phyloP scores from a whole-genome alignment of 2,329 filamentous ascomycete species.

The Macrophomina tecta region DNA sequence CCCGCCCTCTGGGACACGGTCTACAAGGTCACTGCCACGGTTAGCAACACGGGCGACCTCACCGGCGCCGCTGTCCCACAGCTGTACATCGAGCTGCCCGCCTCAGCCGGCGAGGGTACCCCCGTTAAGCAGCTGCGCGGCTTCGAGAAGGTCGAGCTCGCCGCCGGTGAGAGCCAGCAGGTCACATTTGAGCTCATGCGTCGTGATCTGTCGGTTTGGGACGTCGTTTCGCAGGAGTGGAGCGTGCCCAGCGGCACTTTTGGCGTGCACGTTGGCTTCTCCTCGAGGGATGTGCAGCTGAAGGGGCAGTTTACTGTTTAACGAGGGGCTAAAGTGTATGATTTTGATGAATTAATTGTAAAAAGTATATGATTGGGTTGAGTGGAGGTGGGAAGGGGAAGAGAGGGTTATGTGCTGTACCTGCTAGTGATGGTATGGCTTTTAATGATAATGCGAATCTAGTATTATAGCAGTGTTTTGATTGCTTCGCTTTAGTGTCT shows the following conservation, averaged over 20 bases:
- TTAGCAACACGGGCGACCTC: conserved; percentile 59
- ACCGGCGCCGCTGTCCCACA: conserved; percentile 60
- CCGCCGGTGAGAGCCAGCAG: conserved; percentile 47
- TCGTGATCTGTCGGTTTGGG: conserved; percentile 59
- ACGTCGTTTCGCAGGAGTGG: conserved; percentile 52
- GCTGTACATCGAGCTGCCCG: conserved; percentile 60
- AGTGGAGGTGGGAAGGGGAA: background rate
- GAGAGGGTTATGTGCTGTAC: background rate
- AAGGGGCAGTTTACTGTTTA: conserved; percentile 10
- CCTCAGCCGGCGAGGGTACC: conserved; percentile 46
- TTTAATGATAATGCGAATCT: conserved; percentile 14
- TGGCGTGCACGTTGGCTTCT: conserved; percentile 37
- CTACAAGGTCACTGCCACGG: conserved; percentile 51
- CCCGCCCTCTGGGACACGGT: conserved; percentile 23
- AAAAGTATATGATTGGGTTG: background rate
- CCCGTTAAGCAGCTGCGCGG: conserved; percentile 52
- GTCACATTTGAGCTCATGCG: conserved; percentile 56
- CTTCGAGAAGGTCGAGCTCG: conserved; percentile 59
- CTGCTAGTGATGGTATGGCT: background rate
- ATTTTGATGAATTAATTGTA: background rate
- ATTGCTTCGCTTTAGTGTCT: background rate
- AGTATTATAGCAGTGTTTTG: background rate
- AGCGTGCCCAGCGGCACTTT: conserved; percentile 39
- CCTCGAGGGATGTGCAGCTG: conserved; percentile 29
- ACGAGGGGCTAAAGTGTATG: background rate